phyloP scores from a whole-genome alignment of 345 rosid species.

The Brassica carinata region DNA sequence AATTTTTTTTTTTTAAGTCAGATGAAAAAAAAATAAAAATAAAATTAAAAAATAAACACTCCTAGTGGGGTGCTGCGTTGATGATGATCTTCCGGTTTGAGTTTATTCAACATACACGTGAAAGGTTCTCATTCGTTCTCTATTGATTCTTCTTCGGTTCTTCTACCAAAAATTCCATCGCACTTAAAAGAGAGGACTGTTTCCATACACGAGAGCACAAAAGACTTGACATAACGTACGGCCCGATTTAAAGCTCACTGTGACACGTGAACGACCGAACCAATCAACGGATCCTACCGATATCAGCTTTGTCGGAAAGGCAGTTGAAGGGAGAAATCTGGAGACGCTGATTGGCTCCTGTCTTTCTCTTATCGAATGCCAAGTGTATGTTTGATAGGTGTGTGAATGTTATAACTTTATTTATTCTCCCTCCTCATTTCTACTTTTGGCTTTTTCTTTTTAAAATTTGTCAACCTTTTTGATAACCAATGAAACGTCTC shows the following conservation, averaged over 20 bases:
- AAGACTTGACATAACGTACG: constrained; percentile 28
- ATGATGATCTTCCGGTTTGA: too few species aligned
- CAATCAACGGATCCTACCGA: constrained; percentile 22
- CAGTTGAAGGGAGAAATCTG: not conserved
- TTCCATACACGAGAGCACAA: constrained; percentile 30
- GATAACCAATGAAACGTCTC: constrained; percentile 24
- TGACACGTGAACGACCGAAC: constrained; percentile 36
- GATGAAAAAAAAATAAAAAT: too few species aligned
- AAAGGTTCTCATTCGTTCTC: constrained; percentile 8
- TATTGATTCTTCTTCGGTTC: not conserved
- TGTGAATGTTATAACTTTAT: constrained; percentile 37
- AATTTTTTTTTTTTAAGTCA: not conserved
- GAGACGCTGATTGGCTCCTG: constrained; percentile 25
- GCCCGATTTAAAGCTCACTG: constrained; percentile 18
- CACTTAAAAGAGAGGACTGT: not conserved
- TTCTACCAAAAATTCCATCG: not conserved
- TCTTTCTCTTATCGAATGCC: constrained; percentile 33
- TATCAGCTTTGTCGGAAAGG: constrained; percentile 18
- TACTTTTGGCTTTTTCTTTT: constrained; percentile 31
- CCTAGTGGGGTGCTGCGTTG: too few species aligned
- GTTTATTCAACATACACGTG: constrained; percentile 3
- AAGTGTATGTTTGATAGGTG: constrained; percentile 30
- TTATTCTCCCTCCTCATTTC: constrained; percentile 21
- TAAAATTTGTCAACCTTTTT: constrained; percentile 13
- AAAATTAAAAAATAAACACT: too few species aligned